Conservation (phyloP, 2,329 filamentous ascomycete genomes). For the Sodiomyces alkalinus region DNA sequence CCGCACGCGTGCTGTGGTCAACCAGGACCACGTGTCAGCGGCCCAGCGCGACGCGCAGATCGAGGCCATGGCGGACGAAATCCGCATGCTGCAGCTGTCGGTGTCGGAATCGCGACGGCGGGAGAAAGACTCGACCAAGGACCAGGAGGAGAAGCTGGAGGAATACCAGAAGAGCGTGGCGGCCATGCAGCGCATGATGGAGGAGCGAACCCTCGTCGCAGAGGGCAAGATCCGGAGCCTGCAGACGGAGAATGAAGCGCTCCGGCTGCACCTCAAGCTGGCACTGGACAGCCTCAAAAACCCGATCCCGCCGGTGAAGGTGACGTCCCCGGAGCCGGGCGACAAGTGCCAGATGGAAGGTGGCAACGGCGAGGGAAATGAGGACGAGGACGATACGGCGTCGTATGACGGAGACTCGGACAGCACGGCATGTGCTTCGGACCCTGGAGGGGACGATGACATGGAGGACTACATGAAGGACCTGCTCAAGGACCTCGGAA, state of each 20-base stretch:
- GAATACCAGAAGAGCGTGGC: constrained; percentile 87
- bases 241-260: constrained; percentile 77
- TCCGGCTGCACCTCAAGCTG: constrained; percentile 75
- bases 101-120: constrained; percentile 48
- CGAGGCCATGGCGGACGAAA: constrained; percentile 86
- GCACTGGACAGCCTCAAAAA: constrained; percentile 80
- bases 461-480: constrained; percentile 77
- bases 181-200: constrained; percentile 89
- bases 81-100: constrained; percentile 67
- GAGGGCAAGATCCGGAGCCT: constrained; percentile 89
- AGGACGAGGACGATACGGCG: constrained; percentile 35
- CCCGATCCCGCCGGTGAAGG: constrained; percentile 53
- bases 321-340: constrained; percentile 9
- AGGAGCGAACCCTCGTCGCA: constrained; percentile 77
- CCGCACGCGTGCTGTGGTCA: constrained; percentile 83
- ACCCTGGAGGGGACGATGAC: constrained; percentile 34
- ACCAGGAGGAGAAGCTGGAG: constrained; percentile 72
- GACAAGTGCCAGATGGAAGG: constrained; percentile 12
- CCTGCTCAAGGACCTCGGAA: constrained; percentile 61
- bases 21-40: constrained; percentile 84
- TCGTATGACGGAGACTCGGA: constrained; percentile 24
- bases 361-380: constrained; percentile 17
- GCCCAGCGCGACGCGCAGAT: constrained; percentile 94
- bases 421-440: constrained; percentile 23
- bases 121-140: constrained; percentile 57